These are phyloP conservation scores for Fraxinus platypoda DNA, from an alignment of 305 asterid genomes.

Conservation along the genomic window DNA sequence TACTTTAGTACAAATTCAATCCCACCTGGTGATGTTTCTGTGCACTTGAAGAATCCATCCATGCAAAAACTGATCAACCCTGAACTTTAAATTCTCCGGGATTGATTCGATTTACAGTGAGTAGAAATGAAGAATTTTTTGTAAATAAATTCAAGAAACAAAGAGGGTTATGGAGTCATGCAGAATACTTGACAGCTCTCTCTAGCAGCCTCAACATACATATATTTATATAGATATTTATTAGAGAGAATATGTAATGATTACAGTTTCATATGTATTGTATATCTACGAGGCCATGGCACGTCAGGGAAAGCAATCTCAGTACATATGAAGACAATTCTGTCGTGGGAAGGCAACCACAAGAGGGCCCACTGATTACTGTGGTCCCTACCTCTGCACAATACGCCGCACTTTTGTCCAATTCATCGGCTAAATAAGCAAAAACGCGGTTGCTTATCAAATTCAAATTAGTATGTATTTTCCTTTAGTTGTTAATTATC, in stretches of 20 bases:
- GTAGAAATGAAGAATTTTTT: constrained; percentile 6
- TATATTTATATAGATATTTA: constrained; percentile 15
- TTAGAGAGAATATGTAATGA: constrained; percentile 37
- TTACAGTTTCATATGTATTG: constrained; percentile 54
- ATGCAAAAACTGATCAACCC: constrained; percentile 22
- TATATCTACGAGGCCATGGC: constrained; percentile 27
- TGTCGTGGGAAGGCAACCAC: constrained; percentile 31
- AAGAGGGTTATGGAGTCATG: background rate
- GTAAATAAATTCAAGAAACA: background rate
- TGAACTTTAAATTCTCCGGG: background rate
- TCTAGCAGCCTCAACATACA: constrained; percentile 7
- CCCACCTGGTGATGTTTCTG: constrained; percentile 64
- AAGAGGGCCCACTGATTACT: constrained; percentile 12
- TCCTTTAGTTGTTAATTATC: background rate
- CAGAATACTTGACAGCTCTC: constrained; percentile 10
- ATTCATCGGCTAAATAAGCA: background rate
- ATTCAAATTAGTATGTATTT: background rate
- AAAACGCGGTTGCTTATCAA: background rate
- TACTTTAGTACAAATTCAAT: background rate
- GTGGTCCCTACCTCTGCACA: constrained; percentile 16
- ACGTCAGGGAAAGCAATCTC: constrained; percentile 15
- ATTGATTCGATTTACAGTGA: background rate
- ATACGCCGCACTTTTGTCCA: background rate
- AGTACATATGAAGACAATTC: background rate
- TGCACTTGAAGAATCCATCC: constrained; percentile 63